Evolutionary conservation across 228 moss, liverwort and hornwort species (phyloP).

Genomic region (Sphagnum magellanicum): DNA sequence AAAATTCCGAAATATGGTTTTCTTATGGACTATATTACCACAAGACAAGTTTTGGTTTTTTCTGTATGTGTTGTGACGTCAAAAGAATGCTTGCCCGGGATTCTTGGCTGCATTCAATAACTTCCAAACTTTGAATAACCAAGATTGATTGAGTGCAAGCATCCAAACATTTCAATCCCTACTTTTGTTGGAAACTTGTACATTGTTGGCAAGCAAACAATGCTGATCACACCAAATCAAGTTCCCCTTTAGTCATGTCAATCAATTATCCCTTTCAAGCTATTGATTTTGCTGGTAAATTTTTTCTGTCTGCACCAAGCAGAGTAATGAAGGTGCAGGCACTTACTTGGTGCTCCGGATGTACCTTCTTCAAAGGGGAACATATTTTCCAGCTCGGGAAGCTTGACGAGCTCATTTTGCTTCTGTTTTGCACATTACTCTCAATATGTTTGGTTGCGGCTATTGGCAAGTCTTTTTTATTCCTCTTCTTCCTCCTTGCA

Average conservation of each 20-base stretch:
- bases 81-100: too few relatives aligned
- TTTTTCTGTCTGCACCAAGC: background rate
- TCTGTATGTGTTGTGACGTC: too few relatives aligned
- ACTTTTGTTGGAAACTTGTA: slow-evolving; percentile 86
- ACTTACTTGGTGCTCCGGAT: slow-evolving; percentile 59
- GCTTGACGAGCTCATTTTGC: slow-evolving; percentile 78
- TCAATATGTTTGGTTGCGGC: slow-evolving; percentile 73
- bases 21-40: too few relatives aligned
- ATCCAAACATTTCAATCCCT: slow-evolving; percentile 86
- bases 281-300: background rate
- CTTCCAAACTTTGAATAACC: too few relatives aligned
- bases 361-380: slow-evolving; percentile 84
- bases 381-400: slow-evolving; percentile 54
- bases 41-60: too few relatives aligned
- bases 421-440: slow-evolving; percentile 76
- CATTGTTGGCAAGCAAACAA: slow-evolving; percentile 67
- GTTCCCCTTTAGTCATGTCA: slow-evolving; percentile 69
- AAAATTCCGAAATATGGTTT: too few relatives aligned
- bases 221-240: slow-evolving; percentile 85
- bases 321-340: background rate
- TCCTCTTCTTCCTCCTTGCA: background rate
- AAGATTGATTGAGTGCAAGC: slow-evolving; percentile 60
- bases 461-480: slow-evolving; percentile 55
- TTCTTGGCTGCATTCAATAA: too few relatives aligned
- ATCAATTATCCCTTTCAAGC: too few relatives aligned